Evolutionary conservation across 2,329 filamentous ascomycete species (phyloP).

Genomic region (Dichotomopilus funicola): DNA sequence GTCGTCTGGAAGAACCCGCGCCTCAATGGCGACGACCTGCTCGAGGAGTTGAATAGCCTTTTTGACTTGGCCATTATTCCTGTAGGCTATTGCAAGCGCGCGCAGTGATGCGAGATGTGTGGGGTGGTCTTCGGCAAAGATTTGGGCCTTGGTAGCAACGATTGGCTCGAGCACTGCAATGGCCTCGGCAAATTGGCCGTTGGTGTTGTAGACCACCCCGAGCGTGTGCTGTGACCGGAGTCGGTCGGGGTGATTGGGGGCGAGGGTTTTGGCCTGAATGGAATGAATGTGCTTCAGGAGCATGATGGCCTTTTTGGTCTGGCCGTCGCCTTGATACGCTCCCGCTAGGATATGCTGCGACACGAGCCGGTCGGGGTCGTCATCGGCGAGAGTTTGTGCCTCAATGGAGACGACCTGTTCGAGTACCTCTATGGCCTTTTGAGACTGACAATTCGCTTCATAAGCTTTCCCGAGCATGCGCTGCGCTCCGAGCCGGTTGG

Average conservation of each 20-base stretch:
- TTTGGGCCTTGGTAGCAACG: no score
- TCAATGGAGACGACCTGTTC: no score
- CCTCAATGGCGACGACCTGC: not conserved
- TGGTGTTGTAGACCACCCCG: not conserved
- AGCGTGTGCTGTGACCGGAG: constrained; percentile 14
- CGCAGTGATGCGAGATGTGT: no score
- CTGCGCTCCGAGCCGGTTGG: no score
- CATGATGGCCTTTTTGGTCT: constrained; percentile 20
- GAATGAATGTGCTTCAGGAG: constrained; percentile 23
- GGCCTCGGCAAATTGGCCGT: no score
- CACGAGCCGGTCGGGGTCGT: constrained; percentile 2
- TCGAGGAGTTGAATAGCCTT: not conserved
- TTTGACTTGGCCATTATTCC: no score
- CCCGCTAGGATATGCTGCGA: constrained; percentile 2
- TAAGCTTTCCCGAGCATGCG: no score
- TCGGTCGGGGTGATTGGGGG: constrained; percentile 18
- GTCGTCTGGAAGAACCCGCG: not conserved
- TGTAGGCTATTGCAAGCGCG: no score
- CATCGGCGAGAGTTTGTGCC: constrained; percentile 7
- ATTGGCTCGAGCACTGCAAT: no score
- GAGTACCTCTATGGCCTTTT: no score
- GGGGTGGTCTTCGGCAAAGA: no score
- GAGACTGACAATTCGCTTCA: not conserved
- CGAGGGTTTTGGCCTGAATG: constrained; percentile 12
- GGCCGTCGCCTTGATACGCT: no score